A percentile compares a stretch with the other conserved stretches of the same genome.
These are phyloP conservation scores for Solanum hybrid DNA, from an alignment of 305 asterid species.

Conservation along the genomic window DNA sequence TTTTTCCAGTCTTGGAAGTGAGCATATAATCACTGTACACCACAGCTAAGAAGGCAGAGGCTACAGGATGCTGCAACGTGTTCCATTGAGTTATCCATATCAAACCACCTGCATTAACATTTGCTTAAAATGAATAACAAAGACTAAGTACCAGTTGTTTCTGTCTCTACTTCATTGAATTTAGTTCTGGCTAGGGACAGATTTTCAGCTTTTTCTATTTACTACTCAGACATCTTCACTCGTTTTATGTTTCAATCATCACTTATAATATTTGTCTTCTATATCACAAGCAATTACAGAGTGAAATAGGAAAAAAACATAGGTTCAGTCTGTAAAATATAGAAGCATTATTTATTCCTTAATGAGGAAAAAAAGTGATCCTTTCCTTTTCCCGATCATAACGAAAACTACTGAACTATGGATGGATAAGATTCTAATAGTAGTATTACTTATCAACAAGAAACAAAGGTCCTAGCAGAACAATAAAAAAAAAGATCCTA, in stretches of 20 bases:
- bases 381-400: background rate
- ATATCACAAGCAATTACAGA: background rate
- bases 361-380: background rate
- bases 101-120: conserved; percentile 55
- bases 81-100: conserved; percentile 88
- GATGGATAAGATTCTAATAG: background rate
- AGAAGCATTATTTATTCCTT: background rate
- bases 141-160: background rate
- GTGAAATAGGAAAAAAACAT: background rate
- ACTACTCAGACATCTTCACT: background rate
- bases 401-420: background rate
- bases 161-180: background rate
- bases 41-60: conserved; percentile 78
- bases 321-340: background rate
- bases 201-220: background rate
- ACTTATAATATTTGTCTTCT: background rate
- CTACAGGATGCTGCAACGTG: conserved; percentile 86
- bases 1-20: conserved; percentile 59
- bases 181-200: background rate
- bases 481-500: background rate
- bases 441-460: background rate
- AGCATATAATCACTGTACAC: conserved; percentile 90
- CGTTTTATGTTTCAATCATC: background rate
- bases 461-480: background rate
- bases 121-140: background rate